These are phyloP conservation scores for Lippia alba DNA, from an alignment of 305 asterid species.

Conservation along the genomic window DNA sequence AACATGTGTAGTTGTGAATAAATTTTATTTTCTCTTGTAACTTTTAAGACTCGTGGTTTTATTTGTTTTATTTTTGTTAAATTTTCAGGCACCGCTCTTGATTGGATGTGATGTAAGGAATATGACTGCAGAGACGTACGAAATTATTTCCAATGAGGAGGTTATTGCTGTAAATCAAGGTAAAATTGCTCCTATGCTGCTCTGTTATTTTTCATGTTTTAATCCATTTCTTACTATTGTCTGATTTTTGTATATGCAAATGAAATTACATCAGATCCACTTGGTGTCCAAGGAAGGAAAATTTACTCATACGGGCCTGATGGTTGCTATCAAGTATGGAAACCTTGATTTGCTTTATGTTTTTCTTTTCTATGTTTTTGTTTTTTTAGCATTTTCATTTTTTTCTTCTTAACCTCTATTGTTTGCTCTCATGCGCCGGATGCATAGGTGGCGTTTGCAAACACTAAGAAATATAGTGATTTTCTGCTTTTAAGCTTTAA, in stretches of 20 bases:
- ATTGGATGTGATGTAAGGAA: constrained; percentile 80
- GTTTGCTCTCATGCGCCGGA: not conserved
- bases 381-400: not conserved
- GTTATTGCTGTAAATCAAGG: constrained; percentile 78
- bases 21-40: too few relatives aligned
- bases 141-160: constrained; percentile 63
- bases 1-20: not conserved
- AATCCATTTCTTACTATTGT: not conserved
- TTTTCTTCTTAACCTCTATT: too few relatives aligned
- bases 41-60: not conserved
- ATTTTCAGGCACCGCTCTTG: constrained; percentile 64
- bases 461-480: too few relatives aligned
- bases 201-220: not conserved
- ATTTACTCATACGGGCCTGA: constrained; percentile 52
- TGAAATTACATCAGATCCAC: constrained; percentile 51
- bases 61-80: constrained; percentile 22
- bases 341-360: not conserved
- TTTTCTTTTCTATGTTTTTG: not conserved
- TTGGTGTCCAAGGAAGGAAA: constrained; percentile 82
- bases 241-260: not conserved
- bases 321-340: constrained; percentile 59
- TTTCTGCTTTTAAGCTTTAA: too few relatives aligned
- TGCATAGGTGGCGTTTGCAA: not conserved
- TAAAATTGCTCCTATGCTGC: constrained; percentile 26
- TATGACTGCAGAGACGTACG: constrained; percentile 66